phyloP scores from a whole-genome alignment of 2,329 filamentous ascomycete genomes.

The Exophiala spinifera region DNA sequence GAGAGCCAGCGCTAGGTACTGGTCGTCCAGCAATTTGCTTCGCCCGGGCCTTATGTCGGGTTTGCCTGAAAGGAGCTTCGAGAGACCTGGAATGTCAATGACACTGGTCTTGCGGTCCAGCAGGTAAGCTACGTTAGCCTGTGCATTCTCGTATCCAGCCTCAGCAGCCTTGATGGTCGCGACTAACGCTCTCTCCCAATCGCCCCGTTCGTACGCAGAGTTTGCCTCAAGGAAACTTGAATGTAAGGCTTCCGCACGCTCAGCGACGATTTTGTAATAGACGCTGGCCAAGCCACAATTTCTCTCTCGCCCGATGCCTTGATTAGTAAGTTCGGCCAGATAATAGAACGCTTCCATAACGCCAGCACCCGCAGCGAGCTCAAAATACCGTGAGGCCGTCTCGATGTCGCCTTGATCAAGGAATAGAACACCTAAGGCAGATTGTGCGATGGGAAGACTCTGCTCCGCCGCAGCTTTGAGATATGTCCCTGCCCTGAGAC shows the following conservation, averaged over 20 bases:
- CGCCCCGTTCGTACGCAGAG: constrained; percentile 72
- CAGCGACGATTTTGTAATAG: constrained; percentile 79
- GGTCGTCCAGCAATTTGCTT: constrained; percentile 52
- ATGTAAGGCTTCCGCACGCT: constrained; percentile 68
- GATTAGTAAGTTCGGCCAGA: constrained; percentile 79
- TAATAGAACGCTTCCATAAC: constrained; percentile 91
- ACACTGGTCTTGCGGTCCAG: constrained; percentile 70
- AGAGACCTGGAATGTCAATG: constrained; percentile 54
- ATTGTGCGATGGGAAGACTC: constrained; percentile 75
- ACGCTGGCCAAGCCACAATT: constrained; percentile 72
- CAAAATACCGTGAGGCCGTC: constrained; percentile 80
- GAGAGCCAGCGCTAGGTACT: constrained; percentile 75
- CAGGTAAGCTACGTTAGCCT: constrained; percentile 85
- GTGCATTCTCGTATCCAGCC: constrained; percentile 84
- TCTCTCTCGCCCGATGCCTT: constrained; percentile 75
- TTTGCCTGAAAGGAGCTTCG: constrained; percentile 48
- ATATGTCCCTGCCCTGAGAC: constrained; percentile 68
- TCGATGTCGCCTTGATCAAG: constrained; percentile 83
- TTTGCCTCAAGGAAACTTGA: constrained; percentile 83
- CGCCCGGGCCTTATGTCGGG: constrained; percentile 36
- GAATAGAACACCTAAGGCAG: constrained; percentile 77
- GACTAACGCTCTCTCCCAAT: constrained; percentile 75
- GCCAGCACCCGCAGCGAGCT: constrained; percentile 75
- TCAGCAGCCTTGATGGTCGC: constrained; percentile 85
- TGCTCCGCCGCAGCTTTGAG: constrained; percentile 79